phyloP scores from a whole-genome alignment of 139 green algal genomes.

The Chlamydomonas sp. region DNA sequence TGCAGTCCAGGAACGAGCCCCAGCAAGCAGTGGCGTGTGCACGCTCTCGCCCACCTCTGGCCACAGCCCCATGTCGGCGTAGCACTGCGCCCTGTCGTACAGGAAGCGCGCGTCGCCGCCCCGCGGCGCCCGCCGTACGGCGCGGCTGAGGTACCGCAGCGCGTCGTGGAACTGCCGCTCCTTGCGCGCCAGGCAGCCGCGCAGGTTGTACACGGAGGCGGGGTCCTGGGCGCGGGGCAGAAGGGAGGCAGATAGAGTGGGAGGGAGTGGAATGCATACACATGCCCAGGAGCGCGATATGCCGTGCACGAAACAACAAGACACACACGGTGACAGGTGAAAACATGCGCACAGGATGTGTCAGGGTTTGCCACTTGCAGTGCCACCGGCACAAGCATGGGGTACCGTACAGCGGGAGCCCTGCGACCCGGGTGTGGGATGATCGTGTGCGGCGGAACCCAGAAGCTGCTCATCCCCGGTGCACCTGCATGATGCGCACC shows the following conservation, averaged over 20 bases:
- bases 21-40: too few relatives aligned
- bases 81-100: slow-evolving; percentile 40
- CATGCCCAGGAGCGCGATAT: too few relatives aligned
- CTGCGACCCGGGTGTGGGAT: too few relatives aligned
- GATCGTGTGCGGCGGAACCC: background rate
- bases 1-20: too few relatives aligned
- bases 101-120: slow-evolving; percentile 23
- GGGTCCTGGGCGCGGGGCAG: slow-evolving; percentile 36
- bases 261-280: background rate
- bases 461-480: background rate
- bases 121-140: background rate
- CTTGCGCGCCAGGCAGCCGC: slow-evolving; percentile 45
- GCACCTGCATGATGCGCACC: too few relatives aligned
- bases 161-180: slow-evolving; percentile 36
- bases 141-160: slow-evolving; percentile 23
- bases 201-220: slow-evolving; percentile 47
- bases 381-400: too few relatives aligned
- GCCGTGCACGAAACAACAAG: too few relatives aligned
- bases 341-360: background rate
- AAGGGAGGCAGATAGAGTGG: background rate
- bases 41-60: background rate
- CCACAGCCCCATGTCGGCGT: slow-evolving; percentile 25
- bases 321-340: background rate
- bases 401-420: too few relatives aligned
- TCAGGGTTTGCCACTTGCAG: background rate